Percentiles rank a stretch among this genome's conserved stretches.
phyloP scores from a whole-genome alignment of 352 stramenopile genomes.

The Phytophthora brassicae region DNA sequence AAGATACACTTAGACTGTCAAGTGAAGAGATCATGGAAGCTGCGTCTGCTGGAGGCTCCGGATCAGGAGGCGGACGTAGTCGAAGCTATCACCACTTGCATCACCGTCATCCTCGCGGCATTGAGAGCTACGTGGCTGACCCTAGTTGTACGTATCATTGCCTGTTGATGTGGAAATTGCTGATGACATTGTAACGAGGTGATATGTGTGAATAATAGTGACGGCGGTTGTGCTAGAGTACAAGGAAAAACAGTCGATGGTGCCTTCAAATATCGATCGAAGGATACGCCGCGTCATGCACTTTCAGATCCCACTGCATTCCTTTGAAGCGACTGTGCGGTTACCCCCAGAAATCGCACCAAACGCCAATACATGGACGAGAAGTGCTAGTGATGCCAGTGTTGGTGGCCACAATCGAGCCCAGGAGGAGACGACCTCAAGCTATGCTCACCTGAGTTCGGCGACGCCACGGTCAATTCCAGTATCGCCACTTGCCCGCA shows the following conservation, averaged over 20 bases:
- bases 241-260: constrained; percentile 81
- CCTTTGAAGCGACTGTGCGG: constrained; percentile 83
- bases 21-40: constrained; percentile 42
- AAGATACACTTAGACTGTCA: constrained; percentile 60
- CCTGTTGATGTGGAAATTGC: background rate
- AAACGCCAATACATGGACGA: constrained; percentile 12
- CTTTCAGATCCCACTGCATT: constrained; percentile 81
- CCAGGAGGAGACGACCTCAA: constrained; percentile 42
- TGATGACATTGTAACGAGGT: constrained; percentile 12
- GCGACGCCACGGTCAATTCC: constrained; percentile 83
- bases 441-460: constrained; percentile 45
- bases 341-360: constrained; percentile 47
- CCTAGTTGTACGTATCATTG: constrained; percentile 56
- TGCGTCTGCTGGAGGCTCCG: constrained; percentile 24
- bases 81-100: constrained; percentile 41
- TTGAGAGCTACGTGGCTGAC: constrained; percentile 67
- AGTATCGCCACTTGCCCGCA: constrained; percentile 67
- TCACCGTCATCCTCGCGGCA: constrained; percentile 27
- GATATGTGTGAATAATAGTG: constrained; percentile 40
- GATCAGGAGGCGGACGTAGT: constrained; percentile 19
- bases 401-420: constrained; percentile 20
- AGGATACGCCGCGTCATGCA: constrained; percentile 90
- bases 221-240: constrained; percentile 87
- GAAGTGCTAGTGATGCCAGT: constrained; percentile 20
- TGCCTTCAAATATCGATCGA: constrained; percentile 80